A percentile compares a stretch with the other conserved stretches of the same genome.
Evolutionary conservation across 306 rosid genomes (phyloP).

Genomic region (Vigna hirtella): DNA sequence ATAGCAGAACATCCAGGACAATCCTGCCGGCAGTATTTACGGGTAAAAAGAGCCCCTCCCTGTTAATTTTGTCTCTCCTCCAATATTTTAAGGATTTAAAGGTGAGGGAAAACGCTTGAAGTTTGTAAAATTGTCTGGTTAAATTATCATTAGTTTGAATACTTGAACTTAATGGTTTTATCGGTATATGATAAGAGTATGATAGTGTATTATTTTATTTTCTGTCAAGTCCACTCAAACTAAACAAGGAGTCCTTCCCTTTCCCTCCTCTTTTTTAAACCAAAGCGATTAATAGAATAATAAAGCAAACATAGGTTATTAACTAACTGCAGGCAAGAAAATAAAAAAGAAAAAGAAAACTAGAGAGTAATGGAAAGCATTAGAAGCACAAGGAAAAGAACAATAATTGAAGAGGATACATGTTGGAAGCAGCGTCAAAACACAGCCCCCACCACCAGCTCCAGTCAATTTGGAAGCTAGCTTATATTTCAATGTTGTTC

Average conservation of each 20-base stretch:
- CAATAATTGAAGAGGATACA: constrained; percentile 71
- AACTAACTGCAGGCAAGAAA: constrained; percentile 20
- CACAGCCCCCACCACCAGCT: constrained; percentile 99
- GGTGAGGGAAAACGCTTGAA: neutral
- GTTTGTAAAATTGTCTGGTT: neutral
- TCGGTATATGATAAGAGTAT: neutral
- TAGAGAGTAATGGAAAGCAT: constrained; percentile 21
- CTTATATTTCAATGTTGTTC: constrained; percentile 84
- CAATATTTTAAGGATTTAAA: too few species aligned
- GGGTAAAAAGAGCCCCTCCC: neutral
- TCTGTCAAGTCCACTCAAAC: neutral
- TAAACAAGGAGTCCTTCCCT: neutral
- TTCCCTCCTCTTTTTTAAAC: neutral
- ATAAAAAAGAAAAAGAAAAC: constrained; percentile 1
- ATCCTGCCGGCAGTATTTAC: neutral
- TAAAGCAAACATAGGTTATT: constrained; percentile 4
- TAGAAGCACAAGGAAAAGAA: constrained; percentile 36
- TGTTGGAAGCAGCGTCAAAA: constrained; percentile 88
- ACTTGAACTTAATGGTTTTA: neutral
- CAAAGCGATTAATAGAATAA: neutral
- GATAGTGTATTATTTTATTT: neutral
- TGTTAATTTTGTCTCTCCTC: too few species aligned
- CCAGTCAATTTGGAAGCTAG: constrained; percentile 93
- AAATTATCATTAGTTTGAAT: neutral
- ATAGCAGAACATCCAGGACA: constrained; percentile 7